Evolutionary conservation across 2,329 filamentous ascomycete genomes (phyloP), one percentile per base, ranked within the genome.

Genomic region (Diplodia scrobiculata): DNA sequence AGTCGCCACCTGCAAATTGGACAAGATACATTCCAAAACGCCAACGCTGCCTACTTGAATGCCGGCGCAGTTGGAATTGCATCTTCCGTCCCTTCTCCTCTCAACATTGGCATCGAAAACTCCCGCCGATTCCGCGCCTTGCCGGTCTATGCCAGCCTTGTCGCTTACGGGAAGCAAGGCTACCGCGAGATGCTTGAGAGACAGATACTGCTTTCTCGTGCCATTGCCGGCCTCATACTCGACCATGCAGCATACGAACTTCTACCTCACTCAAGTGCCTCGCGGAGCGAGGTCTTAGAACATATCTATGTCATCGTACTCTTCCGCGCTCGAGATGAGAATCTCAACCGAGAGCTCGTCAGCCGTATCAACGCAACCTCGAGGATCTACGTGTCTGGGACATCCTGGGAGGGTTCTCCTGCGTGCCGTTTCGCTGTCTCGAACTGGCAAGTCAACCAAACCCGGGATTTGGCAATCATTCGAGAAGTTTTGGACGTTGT

Each of bases 81-180:
- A 67, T 68, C 73, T 58, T 72, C 70, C 1, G 89, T 95, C 68
- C 87, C 88, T n/a, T 93, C 90, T 3, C 93, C 93, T 0, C 80
- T 96, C 17, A 94, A 97, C 77, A 86, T 95, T 66, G 92, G 92
- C 21, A 82, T 97, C 21, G 93, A 97, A 72, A 97, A 97, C 78
- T 97, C 92, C 1, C 87, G 93, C 47, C 89, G 93, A 5, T 96
- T 97, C 80, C 87, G 94, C 63, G 93, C 93, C 0, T 81, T 97
- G n/a, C 93, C 94, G 0, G 90, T 92, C 9, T 97, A 97, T 73
- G 88, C 91, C 11, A 90, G 89, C 0, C 83, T 97, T 2, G 76
- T 89, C 21, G 89, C 89, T 54, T 89, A 95, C 71, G 94, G 94
- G 0, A 82, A 82, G 1, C 75, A 82, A 0, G 92, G 92, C 0